Percentiles rank a stretch among this genome's conserved stretches.
These are phyloP conservation scores for Mucuna pruriens DNA, from an alignment of 306 rosid genomes.

Conservation along the genomic window DNA sequence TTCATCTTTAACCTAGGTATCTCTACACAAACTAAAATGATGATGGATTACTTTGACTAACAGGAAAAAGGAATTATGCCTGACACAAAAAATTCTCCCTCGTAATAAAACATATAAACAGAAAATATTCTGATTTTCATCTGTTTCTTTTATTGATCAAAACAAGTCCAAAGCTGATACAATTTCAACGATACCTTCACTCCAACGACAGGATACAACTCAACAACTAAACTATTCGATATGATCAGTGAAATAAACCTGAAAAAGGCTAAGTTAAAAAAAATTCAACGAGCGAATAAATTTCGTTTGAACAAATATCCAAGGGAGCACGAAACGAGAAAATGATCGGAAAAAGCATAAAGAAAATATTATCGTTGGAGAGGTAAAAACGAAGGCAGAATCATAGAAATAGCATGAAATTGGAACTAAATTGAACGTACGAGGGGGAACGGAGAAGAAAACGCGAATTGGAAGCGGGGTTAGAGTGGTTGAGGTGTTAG, in stretches of 20 bases:
- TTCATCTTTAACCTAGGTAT: neutral
- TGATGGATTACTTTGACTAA: neutral
- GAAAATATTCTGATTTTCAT: neutral
- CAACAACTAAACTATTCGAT: neutral
- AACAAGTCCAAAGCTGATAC: neutral
- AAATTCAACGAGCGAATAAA: neutral
- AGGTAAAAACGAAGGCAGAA: neutral
- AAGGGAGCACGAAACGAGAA: neutral
- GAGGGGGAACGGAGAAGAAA: neutral
- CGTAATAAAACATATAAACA: neutral
- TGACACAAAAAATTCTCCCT: neutral
- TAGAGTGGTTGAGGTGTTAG: slow-evolving; percentile 1
- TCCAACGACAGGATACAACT: neutral
- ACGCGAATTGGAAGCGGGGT: slow-evolving; percentile 12
- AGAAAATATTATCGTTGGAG: neutral
- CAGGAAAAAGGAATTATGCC: neutral
- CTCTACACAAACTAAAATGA: neutral
- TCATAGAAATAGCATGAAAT: neutral
- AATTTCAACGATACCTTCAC: neutral
- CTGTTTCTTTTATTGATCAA: neutral
- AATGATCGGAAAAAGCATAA: neutral
- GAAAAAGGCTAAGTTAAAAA: neutral
- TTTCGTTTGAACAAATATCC: neutral
- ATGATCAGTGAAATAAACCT: neutral
- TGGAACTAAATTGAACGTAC: slow-evolving; percentile 17